Percentiles rank a stretch among this genome's conserved stretches.
These are phyloP conservation scores for Apophysomyces trapeziformis DNA, from an alignment of 371 early-diverging fungal species.

Conservation along the genomic window DNA sequence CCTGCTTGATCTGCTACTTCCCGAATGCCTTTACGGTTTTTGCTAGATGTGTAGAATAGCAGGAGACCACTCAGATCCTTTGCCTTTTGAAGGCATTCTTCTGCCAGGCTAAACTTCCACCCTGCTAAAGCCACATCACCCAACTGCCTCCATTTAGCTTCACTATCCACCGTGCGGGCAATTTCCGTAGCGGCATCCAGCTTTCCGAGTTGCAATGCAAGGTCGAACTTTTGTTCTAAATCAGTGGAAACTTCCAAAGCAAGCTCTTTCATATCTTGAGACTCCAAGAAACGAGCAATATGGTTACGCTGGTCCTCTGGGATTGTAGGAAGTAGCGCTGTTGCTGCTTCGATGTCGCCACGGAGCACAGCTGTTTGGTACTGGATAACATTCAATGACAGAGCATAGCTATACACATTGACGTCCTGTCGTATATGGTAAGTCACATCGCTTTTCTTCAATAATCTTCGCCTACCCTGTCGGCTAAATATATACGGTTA, in stretches of 20 bases:
- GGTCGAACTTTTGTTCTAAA: slow-evolving; percentile 92
- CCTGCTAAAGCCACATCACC: slow-evolving; percentile 87
- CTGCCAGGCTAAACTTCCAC: slow-evolving; percentile 91
- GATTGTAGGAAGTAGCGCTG: slow-evolving; percentile 79
- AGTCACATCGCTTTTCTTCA: background rate
- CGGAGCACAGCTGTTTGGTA: slow-evolving; percentile 96
- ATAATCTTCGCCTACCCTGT: slow-evolving; percentile 61
- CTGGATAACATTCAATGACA: slow-evolving; percentile 92
- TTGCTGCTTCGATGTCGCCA: slow-evolving; percentile 86
- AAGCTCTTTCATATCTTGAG: slow-evolving; percentile 87
- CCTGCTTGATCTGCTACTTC: slow-evolving; percentile 81
- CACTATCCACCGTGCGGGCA: slow-evolving; percentile 81
- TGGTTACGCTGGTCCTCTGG: slow-evolving; percentile 86
- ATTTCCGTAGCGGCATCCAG: slow-evolving; percentile 87
- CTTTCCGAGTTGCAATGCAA: slow-evolving; percentile 85
- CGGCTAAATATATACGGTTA: slow-evolving; percentile 91
- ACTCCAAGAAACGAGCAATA: slow-evolving; percentile 94
- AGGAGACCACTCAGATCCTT: slow-evolving; percentile 89
- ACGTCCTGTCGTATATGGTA: slow-evolving; percentile 63
- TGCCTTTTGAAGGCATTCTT: slow-evolving; percentile 87
- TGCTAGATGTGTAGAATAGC: slow-evolving; percentile 87
- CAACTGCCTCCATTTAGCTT: slow-evolving; percentile 90
- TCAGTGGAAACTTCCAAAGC: slow-evolving; percentile 94
- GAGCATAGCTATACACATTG: slow-evolving; percentile 85
- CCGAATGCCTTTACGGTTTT: slow-evolving; percentile 77